Evolutionary conservation across 441 rosid genomes (phyloP).

Genomic region (Arabidopsis hybrid): DNA sequence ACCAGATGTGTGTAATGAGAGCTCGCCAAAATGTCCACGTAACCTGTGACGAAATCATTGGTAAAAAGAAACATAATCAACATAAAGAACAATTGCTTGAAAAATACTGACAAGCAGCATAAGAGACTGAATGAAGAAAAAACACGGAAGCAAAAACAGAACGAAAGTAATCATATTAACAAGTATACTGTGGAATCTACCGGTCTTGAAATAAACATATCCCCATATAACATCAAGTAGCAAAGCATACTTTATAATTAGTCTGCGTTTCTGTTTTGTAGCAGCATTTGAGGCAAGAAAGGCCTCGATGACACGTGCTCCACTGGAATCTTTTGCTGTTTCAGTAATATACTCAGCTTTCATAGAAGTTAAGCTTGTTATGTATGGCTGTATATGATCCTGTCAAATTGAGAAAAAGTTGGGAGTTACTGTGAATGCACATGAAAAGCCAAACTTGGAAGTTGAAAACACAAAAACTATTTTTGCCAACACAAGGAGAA

Average conservation of each 20-base stretch:
- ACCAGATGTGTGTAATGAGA: conserved; percentile 75
- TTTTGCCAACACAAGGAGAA: neutral
- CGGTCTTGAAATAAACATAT: conserved; percentile 33
- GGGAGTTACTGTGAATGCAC: conserved; percentile 8
- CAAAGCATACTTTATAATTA: conserved; percentile 70
- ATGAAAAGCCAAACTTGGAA: conserved; percentile 28
- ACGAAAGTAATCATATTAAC: conserved; percentile 25
- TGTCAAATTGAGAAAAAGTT: conserved; percentile 44
- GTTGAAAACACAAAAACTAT: conserved; percentile 6
- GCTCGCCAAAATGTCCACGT: conserved; percentile 84
- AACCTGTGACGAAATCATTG: conserved; percentile 56
- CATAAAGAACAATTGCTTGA: conserved; percentile 10
- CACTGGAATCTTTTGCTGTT: conserved; percentile 77
- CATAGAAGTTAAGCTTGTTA: conserved; percentile 74
- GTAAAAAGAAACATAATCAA: conserved; percentile 21
- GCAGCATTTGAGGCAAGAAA: conserved; percentile 80
- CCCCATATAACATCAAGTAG: conserved; percentile 27
- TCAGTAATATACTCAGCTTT: conserved; percentile 70
- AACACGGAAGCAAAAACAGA: neutral
- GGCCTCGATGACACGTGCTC: conserved; percentile 87
- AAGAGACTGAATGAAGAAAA: neutral
- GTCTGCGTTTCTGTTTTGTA: conserved; percentile 72
- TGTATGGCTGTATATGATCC: conserved; percentile 77
- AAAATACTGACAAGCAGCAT: neutral
- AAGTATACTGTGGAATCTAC: conserved; percentile 23